These are phyloP conservation scores for Tylopilus sp. DNA, from an alignment of 768 basidiomycete species.

Conservation along the genomic window DNA sequence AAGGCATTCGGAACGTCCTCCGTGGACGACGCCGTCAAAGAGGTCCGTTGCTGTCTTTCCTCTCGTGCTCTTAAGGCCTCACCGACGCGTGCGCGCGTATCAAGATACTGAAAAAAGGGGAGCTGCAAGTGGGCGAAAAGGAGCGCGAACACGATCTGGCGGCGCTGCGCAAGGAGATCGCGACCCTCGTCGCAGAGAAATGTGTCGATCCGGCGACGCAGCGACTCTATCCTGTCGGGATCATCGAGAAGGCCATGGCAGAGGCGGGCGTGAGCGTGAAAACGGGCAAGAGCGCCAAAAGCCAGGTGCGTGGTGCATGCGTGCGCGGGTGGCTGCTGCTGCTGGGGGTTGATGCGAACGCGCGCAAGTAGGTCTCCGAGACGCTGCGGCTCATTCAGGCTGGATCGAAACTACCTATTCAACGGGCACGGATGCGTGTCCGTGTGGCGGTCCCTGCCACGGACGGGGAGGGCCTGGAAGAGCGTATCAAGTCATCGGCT, in stretches of 20 bases:
- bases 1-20: constrained; percentile 86
- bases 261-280: constrained; percentile 93
- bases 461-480: constrained; percentile 66
- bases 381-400: constrained; percentile 82
- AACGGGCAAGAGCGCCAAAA: constrained; percentile 87
- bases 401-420: constrained; percentile 84
- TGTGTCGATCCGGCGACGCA: constrained; percentile 92
- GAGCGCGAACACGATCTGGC: constrained; percentile 89
- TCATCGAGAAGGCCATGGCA: constrained; percentile 97
- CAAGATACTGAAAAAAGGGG: constrained; percentile 93
- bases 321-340: too few species aligned
- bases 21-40: constrained; percentile 68
- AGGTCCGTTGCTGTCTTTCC: constrained; percentile 49
- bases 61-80: too few species aligned
- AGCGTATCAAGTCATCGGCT: constrained; percentile 66
- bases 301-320: constrained; percentile 56
- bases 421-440: constrained; percentile 90
- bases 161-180: constrained; percentile 83
- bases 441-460: constrained; percentile 67
- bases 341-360: neutral
- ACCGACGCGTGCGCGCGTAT: too few species aligned
- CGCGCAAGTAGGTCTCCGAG: constrained; percentile 70
- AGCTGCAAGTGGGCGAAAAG: constrained; percentile 95
- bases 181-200: constrained; percentile 91
- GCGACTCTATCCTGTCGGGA: constrained; percentile 86